These are phyloP conservation scores for Neocucurbitaria cava DNA, from an alignment of 2,329 filamentous ascomycete species.

Conservation along the genomic window DNA sequence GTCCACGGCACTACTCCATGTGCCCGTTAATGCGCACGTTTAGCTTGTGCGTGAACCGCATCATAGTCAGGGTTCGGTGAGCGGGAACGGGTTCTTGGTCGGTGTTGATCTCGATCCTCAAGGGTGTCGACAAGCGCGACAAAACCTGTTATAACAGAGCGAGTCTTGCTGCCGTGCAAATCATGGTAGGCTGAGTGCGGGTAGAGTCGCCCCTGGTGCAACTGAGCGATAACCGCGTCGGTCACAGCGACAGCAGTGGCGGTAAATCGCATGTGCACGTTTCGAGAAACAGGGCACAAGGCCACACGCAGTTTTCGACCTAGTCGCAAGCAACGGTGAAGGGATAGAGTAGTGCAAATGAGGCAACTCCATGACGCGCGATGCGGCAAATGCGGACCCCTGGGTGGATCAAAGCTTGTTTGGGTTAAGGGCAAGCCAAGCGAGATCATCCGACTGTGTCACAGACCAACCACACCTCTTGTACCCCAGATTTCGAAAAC, in stretches of 20 bases:
- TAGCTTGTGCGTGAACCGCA: background rate
- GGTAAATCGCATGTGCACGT: background rate
- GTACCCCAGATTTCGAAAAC: conserved; percentile 3
- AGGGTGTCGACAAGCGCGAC: background rate
- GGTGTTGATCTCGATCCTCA: background rate
- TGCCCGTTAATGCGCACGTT: background rate
- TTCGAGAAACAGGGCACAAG: background rate
- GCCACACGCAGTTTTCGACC: background rate
- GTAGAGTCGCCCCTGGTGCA: background rate
- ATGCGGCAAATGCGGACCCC: background rate
- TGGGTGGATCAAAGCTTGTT: background rate
- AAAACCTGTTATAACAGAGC: background rate
- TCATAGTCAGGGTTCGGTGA: background rate
- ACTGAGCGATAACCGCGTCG: background rate
- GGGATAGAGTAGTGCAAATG: background rate
- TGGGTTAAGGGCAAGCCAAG: background rate
- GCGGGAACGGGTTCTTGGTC: background rate
- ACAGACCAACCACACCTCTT: conserved; percentile 1
- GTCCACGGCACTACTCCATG: background rate
- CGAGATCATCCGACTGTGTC: conserved; percentile 2
- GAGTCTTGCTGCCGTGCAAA: background rate
- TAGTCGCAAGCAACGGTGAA: background rate
- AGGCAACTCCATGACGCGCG: conserved; percentile 6
- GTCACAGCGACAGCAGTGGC: background rate
- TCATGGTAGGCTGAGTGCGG: background rate